These are phyloP conservation scores for Kodamaea leandrae DNA, from an alignment of 805 yeast species.

Conservation along the genomic window DNA sequence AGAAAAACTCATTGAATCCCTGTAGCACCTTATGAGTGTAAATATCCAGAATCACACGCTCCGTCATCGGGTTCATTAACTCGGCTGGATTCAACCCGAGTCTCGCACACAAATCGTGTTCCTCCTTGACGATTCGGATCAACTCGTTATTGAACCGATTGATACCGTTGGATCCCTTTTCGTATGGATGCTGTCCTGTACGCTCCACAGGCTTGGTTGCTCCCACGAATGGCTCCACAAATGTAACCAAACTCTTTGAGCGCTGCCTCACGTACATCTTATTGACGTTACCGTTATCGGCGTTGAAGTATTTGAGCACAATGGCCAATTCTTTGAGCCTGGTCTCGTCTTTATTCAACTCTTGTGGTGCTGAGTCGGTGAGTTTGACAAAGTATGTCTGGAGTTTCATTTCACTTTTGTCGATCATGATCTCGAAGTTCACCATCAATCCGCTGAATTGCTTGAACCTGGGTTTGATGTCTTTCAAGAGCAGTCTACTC, in stretches of 20 bases:
- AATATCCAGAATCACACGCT: slow-evolving; percentile 11
- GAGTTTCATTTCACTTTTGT: slow-evolving; percentile 55
- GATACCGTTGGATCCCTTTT: slow-evolving; percentile 61
- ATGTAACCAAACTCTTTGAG: slow-evolving; percentile 34
- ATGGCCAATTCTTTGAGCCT: slow-evolving; percentile 13
- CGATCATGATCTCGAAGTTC: slow-evolving; percentile 55
- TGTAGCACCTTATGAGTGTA: slow-evolving; percentile 15
- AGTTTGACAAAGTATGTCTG: slow-evolving; percentile 44
- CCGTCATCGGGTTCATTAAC: slow-evolving; percentile 12
- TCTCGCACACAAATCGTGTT: slow-evolving; percentile 45
- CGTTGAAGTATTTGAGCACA: slow-evolving; percentile 13
- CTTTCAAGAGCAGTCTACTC: slow-evolving; percentile 46
- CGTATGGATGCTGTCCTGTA: slow-evolving; percentile 45
- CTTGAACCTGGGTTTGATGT: slow-evolving; percentile 40
- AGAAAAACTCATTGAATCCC: slow-evolving; percentile 16
- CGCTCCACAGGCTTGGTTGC: slow-evolving; percentile 42
- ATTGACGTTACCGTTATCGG: slow-evolving; percentile 10
- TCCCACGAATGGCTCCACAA: slow-evolving; percentile 46
- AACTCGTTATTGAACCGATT: slow-evolving; percentile 52
- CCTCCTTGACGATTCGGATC: slow-evolving; percentile 48
- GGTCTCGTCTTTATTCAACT: slow-evolving; percentile 17
- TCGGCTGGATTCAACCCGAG: slow-evolving; percentile 8
- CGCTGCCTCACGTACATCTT: slow-evolving; percentile 22
- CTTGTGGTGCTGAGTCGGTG: slow-evolving; percentile 43
- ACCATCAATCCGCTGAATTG: slow-evolving; percentile 68